phyloP scores from a whole-genome alignment of 2,329 filamentous ascomycete genomes.

The Beauveria scarabaeidicola region DNA sequence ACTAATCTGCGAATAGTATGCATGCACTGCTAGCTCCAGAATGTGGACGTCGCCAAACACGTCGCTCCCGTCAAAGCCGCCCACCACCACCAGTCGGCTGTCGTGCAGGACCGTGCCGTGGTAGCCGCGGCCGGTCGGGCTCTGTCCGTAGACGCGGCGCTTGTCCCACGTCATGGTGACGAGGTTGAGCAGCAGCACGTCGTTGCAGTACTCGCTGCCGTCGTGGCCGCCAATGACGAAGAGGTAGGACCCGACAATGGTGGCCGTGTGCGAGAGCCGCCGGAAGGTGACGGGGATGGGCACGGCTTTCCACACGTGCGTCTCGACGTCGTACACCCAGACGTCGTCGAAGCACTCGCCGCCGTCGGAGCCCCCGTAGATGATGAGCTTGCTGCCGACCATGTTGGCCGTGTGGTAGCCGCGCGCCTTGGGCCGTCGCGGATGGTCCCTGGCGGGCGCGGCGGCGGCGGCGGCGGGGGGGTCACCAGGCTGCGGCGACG shows the following conservation, averaged over 20 bases:
- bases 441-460: constrained; percentile 18
- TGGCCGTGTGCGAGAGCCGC: constrained; percentile 59
- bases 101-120: constrained; percentile 60
- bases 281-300: constrained; percentile 52
- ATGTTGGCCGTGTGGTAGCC: constrained; percentile 68
- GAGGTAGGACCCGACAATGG: constrained; percentile 60
- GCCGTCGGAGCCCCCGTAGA: constrained; percentile 62
- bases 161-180: constrained; percentile 69
- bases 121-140: constrained; percentile 56
- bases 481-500: constrained; percentile 18
- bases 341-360: constrained; percentile 66
- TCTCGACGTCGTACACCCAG: constrained; percentile 64
- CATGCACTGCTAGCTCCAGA: constrained; percentile 59
- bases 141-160: constrained; percentile 54
- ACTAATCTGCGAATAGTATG: constrained; percentile 66
- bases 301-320: constrained; percentile 50
- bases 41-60: constrained; percentile 62
- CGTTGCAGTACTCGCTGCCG: constrained; percentile 60
- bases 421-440: constrained; percentile 50
- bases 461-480: constrained; percentile 18
- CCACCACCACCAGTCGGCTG: constrained; percentile 54
- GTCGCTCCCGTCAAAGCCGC: constrained; percentile 59
- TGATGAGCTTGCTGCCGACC: constrained; percentile 63
- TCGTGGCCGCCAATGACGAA: constrained; percentile 65
- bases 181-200: constrained; percentile 59